These are phyloP conservation scores for Ananas comosus DNA, from an alignment of 176 grass and related monocot species.

Conservation along the genomic window DNA sequence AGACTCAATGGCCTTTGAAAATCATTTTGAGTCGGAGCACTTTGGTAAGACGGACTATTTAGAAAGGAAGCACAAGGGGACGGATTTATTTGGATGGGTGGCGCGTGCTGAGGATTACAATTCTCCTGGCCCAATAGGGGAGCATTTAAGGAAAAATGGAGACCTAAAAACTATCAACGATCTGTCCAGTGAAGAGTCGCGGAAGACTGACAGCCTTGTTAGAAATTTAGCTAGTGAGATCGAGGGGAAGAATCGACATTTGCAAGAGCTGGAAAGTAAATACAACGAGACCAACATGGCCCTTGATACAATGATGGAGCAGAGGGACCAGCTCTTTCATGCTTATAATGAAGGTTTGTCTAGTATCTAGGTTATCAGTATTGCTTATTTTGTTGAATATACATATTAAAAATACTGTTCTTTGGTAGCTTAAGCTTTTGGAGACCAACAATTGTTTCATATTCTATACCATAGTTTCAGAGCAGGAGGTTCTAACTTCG, in stretches of 20 bases:
- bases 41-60: slow-evolving; percentile 37
- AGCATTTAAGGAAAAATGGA: slow-evolving; percentile 37
- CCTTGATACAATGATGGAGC: slow-evolving; percentile 46
- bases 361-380: neutral
- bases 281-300: slow-evolving; percentile 35
- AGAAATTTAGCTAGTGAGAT: slow-evolving; percentile 35
- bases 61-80: slow-evolving; percentile 18
- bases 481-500: too few species aligned
- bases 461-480: too few species aligned
- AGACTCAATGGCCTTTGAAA: slow-evolving; percentile 41
- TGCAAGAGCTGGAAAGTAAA: slow-evolving; percentile 34
- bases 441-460: too few species aligned
- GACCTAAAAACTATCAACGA: slow-evolving; percentile 47
- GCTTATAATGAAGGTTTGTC: slow-evolving; percentile 39
- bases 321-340: slow-evolving; percentile 34
- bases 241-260: slow-evolving; percentile 34
- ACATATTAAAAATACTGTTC: too few species aligned
- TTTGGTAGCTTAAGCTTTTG: too few species aligned
- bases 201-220: slow-evolving; percentile 43
- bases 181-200: slow-evolving; percentile 31
- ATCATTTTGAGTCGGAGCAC: slow-evolving; percentile 34
- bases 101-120: slow-evolving; percentile 40
- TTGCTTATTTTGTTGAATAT: neutral
- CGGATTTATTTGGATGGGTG: slow-evolving; percentile 44
- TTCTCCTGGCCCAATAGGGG: slow-evolving; percentile 30